Evolutionary conservation across 164 flowering plant species (phyloP).

Genomic region (Nymphaea colorata): DNA sequence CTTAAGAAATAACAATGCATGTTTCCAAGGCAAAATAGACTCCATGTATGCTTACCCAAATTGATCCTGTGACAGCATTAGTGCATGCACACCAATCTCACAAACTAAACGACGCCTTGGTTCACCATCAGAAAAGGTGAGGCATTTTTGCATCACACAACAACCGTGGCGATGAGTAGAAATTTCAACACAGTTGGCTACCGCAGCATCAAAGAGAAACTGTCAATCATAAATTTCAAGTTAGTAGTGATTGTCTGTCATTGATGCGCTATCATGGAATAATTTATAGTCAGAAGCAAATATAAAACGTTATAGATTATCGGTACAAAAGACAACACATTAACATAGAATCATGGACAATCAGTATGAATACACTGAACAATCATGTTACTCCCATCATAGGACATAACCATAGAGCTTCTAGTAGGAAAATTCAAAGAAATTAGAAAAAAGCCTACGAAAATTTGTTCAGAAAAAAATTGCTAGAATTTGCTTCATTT

Average conservation of each 20-base stretch:
- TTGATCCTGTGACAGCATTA: neutral
- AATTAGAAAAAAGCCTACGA: too few species aligned
- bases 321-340: too few species aligned
- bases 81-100: neutral
- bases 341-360: too few species aligned
- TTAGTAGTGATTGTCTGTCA: neutral
- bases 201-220: slow-evolving; percentile 1
- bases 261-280: neutral
- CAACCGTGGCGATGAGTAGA: slow-evolving; percentile 1
- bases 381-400: too few species aligned
- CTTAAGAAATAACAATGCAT: neutral
- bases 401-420: too few species aligned
- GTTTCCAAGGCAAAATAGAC: too few species aligned
- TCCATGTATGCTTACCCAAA: neutral
- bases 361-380: too few species aligned
- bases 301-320: too few species aligned
- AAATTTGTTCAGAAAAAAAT: too few species aligned
- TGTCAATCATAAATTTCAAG: neutral
- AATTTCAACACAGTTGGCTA: neutral
- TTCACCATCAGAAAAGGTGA: neutral
- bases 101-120: neutral
- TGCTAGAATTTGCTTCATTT: too few species aligned
- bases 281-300: too few species aligned
- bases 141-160: slow-evolving; percentile 1
- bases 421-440: too few species aligned